phyloP scores from a whole-genome alignment of 2,329 filamentous ascomycete genomes.

The Hypoxylon sp. region DNA sequence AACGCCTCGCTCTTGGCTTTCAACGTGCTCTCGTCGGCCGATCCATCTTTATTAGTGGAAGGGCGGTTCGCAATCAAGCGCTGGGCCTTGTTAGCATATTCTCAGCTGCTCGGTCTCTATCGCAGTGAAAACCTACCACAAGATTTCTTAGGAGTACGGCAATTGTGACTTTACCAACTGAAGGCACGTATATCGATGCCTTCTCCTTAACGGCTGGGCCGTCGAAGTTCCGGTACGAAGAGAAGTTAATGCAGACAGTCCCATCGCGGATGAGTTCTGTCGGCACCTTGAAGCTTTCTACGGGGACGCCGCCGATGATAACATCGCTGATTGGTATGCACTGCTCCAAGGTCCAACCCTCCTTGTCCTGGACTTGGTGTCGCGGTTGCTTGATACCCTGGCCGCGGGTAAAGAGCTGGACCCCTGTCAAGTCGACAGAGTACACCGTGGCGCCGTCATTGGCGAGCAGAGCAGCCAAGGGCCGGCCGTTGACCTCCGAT shows the following conservation, averaged over 20 bases:
- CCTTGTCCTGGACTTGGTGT: slow-evolving; percentile 88
- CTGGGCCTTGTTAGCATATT: slow-evolving; percentile 53
- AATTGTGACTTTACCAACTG: slow-evolving; percentile 98
- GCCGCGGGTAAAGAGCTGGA: slow-evolving; percentile 92
- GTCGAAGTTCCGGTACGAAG: slow-evolving; percentile 93
- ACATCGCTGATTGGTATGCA: slow-evolving; percentile 92
- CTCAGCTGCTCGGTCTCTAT: background rate
- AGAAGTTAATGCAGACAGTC: slow-evolving; percentile 99
- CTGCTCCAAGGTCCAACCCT: slow-evolving; percentile 82
- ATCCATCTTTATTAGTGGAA: slow-evolving; percentile 55
- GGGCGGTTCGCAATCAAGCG: slow-evolving; percentile 66
- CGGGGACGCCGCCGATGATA: slow-evolving; percentile 92
- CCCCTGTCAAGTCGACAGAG: slow-evolving; percentile 90
- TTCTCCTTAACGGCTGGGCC: slow-evolving; percentile 89
- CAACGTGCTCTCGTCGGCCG: slow-evolving; percentile 48
- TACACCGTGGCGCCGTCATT: slow-evolving; percentile 98
- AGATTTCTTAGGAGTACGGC: slow-evolving; percentile 90
- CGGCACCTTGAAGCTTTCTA: slow-evolving; percentile 90
- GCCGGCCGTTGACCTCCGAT: slow-evolving; percentile 93
- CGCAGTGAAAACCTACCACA: slow-evolving; percentile 73
- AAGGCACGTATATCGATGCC: slow-evolving; percentile 96
- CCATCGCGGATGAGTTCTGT: slow-evolving; percentile 86
- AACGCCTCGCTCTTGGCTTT: slow-evolving; percentile 54
- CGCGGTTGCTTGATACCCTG: slow-evolving; percentile 86
- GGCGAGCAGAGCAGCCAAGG: slow-evolving; percentile 90